Conservation (phyloP, 768 basidiomycete genomes). For the Baorangia bicolor region DNA sequence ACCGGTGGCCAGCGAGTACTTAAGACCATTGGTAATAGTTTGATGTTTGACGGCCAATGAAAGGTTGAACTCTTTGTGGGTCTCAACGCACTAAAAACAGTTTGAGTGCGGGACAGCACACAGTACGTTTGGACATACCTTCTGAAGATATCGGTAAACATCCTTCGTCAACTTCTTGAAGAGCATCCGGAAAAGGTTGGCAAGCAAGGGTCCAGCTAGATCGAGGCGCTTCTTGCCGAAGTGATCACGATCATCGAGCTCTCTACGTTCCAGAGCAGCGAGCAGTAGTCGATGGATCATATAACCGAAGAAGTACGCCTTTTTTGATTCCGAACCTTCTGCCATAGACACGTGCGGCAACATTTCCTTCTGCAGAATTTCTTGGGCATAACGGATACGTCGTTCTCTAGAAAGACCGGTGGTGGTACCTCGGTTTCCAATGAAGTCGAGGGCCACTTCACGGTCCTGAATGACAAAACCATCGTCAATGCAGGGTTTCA, state of each 20-base stretch:
- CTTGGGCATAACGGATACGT: constrained; percentile 94
- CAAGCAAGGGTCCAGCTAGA: constrained; percentile 90
- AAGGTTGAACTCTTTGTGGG: constrained; percentile 92
- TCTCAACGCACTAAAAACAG: constrained; percentile 81
- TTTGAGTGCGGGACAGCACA: neutral
- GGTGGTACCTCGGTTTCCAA: constrained; percentile 96
- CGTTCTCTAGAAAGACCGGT: constrained; percentile 89
- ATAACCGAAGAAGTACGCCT: constrained; percentile 99
- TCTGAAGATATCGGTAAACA: constrained; percentile 95
- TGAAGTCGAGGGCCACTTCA: constrained; percentile 96
- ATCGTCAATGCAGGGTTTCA: constrained; percentile 98
- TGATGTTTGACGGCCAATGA: constrained; percentile 91
- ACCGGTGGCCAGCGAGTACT: constrained; percentile 96
- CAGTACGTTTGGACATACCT: constrained; percentile 49
- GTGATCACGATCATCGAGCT: constrained; percentile 98
- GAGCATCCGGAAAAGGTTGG: constrained; percentile 97
- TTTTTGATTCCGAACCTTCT: constrained; percentile 95
- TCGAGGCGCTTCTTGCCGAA: constrained; percentile 98
- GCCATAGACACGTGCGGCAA: constrained; percentile 95
- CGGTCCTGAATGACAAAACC: constrained; percentile 98
- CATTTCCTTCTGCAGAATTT: constrained; percentile 99
- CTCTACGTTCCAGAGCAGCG: constrained; percentile 90
- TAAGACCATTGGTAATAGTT: constrained; percentile 96
- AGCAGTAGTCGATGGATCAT: constrained; percentile 97
- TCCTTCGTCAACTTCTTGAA: constrained; percentile 97